Evolutionary conservation across 2,329 filamentous ascomycete genomes (phyloP), one percentile per base, ranked within the genome.

Genomic region (Dendryphion nanum): DNA sequence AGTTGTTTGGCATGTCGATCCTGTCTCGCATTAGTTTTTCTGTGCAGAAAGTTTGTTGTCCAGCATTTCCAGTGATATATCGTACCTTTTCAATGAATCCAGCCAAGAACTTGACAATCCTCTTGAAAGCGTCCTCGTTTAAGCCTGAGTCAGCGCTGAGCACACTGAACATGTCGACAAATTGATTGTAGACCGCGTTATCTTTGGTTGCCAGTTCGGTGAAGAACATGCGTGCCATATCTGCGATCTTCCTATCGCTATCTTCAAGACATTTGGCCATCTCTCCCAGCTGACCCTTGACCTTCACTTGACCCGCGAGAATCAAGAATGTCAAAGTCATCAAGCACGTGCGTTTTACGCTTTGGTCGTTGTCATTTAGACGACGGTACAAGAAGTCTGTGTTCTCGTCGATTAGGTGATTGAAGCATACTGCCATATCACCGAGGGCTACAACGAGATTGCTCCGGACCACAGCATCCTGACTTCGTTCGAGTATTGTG

Each of bases 261-360:
- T 98, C 93, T 67, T 98, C 93, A 19, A 98, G 78, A 52, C 93
- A 98, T 71, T 98, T 98, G 40, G 93, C 93, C 93, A 98, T 98
- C 72, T 97, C 91, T 33, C 93, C 93, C 8, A 98, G 74, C 67
- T 98, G 93, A 18, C 93, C 93, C 75, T 98, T 98, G 67, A 98
- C 93, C 76, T 98, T 98, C 71, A 98, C 91, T 68, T 98, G 93
- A 18, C 94, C 93, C 1, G 93, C 93, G 30, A 98, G 72, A 55
- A 98, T 98, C 40, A 98, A 71, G 76, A 98, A 98, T 0, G 94
- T 98, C 52, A 98, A 71, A 1, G 94, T 98, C 93, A 97, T 98
- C 16, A 98, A 77, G 67, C 93, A 98, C 0, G 94, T 98, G 8
- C 93, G 83, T 75, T 97, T 98, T 45, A 98, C 93, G 3, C 86